A percentile compares a stretch with the other conserved stretches of the same genome.
phyloP scores from a whole-genome alignment of 768 basidiomycete species.

The Paxillus ammoniavirescens region DNA sequence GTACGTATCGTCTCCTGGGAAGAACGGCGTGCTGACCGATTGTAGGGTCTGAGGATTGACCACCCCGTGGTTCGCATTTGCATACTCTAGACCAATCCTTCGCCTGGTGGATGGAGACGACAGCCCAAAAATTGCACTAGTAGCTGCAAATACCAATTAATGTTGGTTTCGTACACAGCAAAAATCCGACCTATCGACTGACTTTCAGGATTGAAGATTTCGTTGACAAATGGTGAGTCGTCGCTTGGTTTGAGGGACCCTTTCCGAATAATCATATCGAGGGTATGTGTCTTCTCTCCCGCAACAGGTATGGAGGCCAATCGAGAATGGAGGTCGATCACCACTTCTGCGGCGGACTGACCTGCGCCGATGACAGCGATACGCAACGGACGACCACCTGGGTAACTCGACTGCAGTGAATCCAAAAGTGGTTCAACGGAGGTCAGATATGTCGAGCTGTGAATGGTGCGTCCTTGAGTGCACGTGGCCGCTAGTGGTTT shows the following conservation, averaged over 20 bases:
- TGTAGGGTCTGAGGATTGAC: conserved; percentile 50
- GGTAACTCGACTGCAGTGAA: conserved; percentile 16
- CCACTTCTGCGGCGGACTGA: conserved; percentile 48
- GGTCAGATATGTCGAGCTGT: conserved; percentile 43
- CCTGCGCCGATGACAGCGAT: conserved; percentile 49
- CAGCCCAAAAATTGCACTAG: conserved; percentile 39
- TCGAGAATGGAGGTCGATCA: conserved; percentile 42
- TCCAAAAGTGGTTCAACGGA: conserved; percentile 37
- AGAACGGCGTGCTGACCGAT: conserved; percentile 25
- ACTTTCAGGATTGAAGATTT: conserved; percentile 52
- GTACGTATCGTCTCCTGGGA: not conserved
- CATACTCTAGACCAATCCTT: conserved; percentile 41
- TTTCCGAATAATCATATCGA: conserved; percentile 52
- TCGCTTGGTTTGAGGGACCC: conserved; percentile 52
- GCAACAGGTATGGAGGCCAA: conserved; percentile 31
- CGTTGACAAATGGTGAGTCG: conserved; percentile 52
- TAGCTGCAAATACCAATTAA: conserved; percentile 29
- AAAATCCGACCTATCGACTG: conserved; percentile 12
- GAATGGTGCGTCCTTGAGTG: conserved; percentile 37
- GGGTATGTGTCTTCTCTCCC: conserved; percentile 30
- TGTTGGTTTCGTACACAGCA: not conserved
- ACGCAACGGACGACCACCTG: conserved; percentile 30
- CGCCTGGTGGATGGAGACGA: conserved; percentile 36
- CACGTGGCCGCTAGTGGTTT: conserved; percentile 30
- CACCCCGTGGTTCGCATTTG: conserved; percentile 52